Base-by-base conservation (phyloP, 2,329 filamentous ascomycete species). In the Aspergillus sp. region DNA sequence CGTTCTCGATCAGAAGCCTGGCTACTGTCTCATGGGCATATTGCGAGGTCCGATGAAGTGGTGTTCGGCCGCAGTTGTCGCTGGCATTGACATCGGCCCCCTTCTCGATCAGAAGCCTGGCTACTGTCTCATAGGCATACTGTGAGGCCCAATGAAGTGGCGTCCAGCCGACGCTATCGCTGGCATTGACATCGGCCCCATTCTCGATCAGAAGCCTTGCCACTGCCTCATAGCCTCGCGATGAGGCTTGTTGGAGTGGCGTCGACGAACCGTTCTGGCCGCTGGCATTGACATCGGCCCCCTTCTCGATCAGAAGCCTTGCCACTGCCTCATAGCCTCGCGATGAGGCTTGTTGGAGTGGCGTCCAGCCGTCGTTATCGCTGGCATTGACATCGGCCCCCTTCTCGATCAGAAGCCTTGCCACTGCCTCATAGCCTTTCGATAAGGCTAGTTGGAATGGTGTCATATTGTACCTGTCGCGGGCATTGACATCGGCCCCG, bases 281-380 rank as follows among this genome's bases (percentile, higher is more conserved):
- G 6, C 32, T 16, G 13, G 13, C 5, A 36, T 17, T 38, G 13
- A 60, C 20, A 31, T 60, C 31, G 10, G 49, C 53, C 29, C 54
- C 52, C 11, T 42, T 19, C 2, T 57, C 47, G 41, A 58, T 45
- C 23, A 61, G 57, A 47, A 56, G 46, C 21, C 36, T 57, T 31
- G 23, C 52, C 6, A 56, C 11, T 3, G 20, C 42, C 47, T 58
- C 45, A 46, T 52, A 17, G 11, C 56, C 56, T 14, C 31, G 5
- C 31, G 20, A 3, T 19, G 47, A 49, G 25, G 53, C 47, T 2
- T 13, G 9, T 5, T 23, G 23, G 21, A 57, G 55, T 4, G 52
- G 45, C 16, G 46, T 42, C 41, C 6, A n/a, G 43, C 54, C 50
- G 23, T 45, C 1, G 5, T 13, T 32, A 44, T 55, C 41, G 10